Evolutionary conservation across 805 yeast genomes (phyloP).

Genomic region (Wickerhamiella qilinensis): DNA sequence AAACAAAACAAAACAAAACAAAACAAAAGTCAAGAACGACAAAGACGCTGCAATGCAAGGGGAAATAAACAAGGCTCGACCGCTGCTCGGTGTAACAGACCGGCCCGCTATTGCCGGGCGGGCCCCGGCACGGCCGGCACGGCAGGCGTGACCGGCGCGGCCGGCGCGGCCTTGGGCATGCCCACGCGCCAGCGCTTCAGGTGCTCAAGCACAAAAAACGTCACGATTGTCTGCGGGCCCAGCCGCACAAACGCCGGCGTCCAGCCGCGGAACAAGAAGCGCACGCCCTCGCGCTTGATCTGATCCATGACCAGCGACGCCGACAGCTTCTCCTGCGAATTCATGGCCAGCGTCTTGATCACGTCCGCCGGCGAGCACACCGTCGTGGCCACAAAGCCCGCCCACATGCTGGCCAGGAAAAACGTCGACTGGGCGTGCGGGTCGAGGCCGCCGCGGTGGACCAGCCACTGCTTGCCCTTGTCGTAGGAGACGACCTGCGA

Average conservation of each 20-base stretch:
- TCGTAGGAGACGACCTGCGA: conserved; percentile 84
- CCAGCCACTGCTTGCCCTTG: conserved; percentile 46
- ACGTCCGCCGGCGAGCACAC: conserved; percentile 90
- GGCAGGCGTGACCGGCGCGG: too few species aligned
- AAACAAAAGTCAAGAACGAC: too few species aligned
- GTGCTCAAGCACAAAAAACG: conserved; percentile 26
- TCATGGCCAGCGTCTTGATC: conserved; percentile 77
- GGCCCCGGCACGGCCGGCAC: too few species aligned
- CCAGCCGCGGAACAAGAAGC: conserved; percentile 86
- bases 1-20: too few species aligned
- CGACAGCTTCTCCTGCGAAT: conserved; percentile 25
- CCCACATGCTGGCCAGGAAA: conserved; percentile 59
- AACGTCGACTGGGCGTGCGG: conserved; percentile 54
- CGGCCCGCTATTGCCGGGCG: too few species aligned
- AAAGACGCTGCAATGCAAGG: too few species aligned
- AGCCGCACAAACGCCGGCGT: conserved; percentile 70
- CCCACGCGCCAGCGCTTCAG: conserved; percentile 21
- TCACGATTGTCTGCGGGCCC: conserved; percentile 46
- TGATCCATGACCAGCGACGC: conserved; percentile 32
- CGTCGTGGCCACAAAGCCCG: conserved; percentile 81
- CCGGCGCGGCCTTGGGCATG: too few species aligned
- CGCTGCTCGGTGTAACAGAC: too few species aligned
- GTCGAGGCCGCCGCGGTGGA: conserved; percentile 33
- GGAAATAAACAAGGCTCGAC: too few species aligned
- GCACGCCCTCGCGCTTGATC: conserved; percentile 51